A percentile compares a stretch with the other conserved stretches of the same genome.
Evolutionary conservation across 345 rosid genomes (phyloP).

Genomic region (Hypericum androsaemum): DNA sequence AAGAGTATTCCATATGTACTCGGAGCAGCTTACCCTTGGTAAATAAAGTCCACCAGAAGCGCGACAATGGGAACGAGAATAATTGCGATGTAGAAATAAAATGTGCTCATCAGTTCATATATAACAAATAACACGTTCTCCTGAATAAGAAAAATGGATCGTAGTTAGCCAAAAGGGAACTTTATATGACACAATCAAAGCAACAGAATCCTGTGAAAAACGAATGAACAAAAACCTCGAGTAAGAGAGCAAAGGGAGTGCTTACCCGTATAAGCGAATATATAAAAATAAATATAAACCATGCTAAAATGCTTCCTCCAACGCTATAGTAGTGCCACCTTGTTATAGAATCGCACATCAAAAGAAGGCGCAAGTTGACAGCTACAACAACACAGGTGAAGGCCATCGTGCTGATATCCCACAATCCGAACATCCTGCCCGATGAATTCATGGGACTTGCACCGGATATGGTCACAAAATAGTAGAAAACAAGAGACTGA

Average conservation of each 20-base stretch:
- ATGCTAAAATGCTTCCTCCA: conserved; percentile 83
- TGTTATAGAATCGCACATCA: conserved; percentile 91
- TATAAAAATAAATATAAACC: conserved; percentile 68
- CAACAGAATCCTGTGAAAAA: background rate
- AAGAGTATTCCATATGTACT: conserved; percentile 1
- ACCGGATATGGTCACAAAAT: conserved; percentile 54
- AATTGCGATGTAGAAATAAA: conserved; percentile 70
- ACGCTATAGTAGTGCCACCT: conserved; percentile 82
- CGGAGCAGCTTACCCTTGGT: conserved; percentile 55
- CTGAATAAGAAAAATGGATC: conserved; percentile 30
- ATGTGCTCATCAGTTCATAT: conserved; percentile 77
- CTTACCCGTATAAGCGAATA: conserved; percentile 51
- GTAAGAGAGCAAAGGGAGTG: conserved; percentile 4
- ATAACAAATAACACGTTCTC: conserved; percentile 76
- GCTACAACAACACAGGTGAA: conserved; percentile 91
- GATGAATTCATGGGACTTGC: conserved; percentile 51
- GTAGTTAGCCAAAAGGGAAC: conserved; percentile 11
- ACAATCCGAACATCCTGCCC: conserved; percentile 78
- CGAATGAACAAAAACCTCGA: background rate
- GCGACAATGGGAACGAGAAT: conserved; percentile 80
- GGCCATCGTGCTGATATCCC: conserved; percentile 98
- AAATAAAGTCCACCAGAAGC: conserved; percentile 86
- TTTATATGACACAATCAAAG: background rate
- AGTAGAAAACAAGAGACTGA: conserved; percentile 78
- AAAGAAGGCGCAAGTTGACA: conserved; percentile 84